Conservation (phyloP, 768 basidiomycete genomes). For the Naematelia encephala region DNA sequence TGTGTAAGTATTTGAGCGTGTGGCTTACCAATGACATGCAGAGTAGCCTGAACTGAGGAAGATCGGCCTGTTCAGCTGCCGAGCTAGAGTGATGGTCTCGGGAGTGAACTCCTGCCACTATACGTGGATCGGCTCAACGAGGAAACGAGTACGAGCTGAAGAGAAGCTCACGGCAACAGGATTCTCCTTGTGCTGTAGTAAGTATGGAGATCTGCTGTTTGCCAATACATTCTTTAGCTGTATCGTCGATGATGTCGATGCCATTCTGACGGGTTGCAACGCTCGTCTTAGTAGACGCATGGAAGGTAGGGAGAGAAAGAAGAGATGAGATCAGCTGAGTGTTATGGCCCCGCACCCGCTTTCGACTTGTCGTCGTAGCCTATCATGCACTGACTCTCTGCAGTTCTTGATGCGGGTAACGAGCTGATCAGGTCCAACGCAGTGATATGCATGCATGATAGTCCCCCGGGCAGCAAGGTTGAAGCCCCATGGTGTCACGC, state of each 20-base stretch:
- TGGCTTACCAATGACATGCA: slow-evolving; percentile 52
- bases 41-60: slow-evolving; percentile 55
- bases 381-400: too few relatives aligned
- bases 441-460: too few relatives aligned
- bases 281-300: too few relatives aligned
- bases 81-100: slow-evolving; percentile 30
- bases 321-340: too few relatives aligned
- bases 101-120: slow-evolving; percentile 48
- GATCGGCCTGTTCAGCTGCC: slow-evolving; percentile 42
- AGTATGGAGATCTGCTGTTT: slow-evolving; percentile 41
- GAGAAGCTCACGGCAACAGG: slow-evolving; percentile 43
- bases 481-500: too few relatives aligned
- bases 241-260: slow-evolving; percentile 5
- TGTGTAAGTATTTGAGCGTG: background rate
- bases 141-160: too few relatives aligned
- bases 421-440: too few relatives aligned
- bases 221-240: slow-evolving; percentile 32
- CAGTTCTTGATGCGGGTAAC: too few relatives aligned
- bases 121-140: background rate
- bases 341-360: too few relatives aligned
- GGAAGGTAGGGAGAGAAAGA: too few relatives aligned
- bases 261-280: slow-evolving; percentile 9
- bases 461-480: too few relatives aligned
- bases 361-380: too few relatives aligned
- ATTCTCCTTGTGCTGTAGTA: slow-evolving; percentile 43